Conservation (phyloP, 352 stramenopile genomes). For the Elongisporangium senticosum region DNA sequence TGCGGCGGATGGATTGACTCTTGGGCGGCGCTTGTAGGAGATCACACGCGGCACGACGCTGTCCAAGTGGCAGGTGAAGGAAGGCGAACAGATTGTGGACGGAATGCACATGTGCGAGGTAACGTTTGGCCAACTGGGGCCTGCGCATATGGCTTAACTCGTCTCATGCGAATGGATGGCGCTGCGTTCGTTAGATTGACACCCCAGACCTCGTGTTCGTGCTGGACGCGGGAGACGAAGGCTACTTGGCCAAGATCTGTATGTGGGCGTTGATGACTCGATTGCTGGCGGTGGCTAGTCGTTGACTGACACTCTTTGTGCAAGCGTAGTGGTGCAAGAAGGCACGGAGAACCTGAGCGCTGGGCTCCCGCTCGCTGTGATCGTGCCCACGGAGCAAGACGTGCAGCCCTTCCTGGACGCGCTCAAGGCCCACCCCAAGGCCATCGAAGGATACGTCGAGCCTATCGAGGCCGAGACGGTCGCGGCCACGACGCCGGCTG, state of each 20-base stretch:
- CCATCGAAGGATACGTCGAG: constrained; percentile 54
- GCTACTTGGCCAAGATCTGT: constrained; percentile 74
- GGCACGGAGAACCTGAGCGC: constrained; percentile 46
- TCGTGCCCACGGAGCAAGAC: constrained; percentile 59
- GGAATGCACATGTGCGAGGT: constrained; percentile 78
- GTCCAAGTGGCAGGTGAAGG: constrained; percentile 68
- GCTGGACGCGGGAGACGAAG: constrained; percentile 74
- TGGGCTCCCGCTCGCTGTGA: constrained; percentile 69
- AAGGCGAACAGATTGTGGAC: constrained; percentile 58
- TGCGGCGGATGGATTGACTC: constrained; percentile 3
- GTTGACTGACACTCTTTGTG: constrained; percentile 1
- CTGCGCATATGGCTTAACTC: not conserved
- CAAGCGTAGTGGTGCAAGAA: constrained; percentile 50
- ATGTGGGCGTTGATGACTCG: constrained; percentile 11
- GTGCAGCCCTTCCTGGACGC: constrained; percentile 57
- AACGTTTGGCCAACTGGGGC: not conserved
- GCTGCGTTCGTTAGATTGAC: constrained; percentile 50
- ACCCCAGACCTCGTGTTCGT: constrained; percentile 79
- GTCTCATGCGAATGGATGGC: constrained; percentile 1
- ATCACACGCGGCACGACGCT: constrained; percentile 65
- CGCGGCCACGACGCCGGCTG: constrained; percentile 5
- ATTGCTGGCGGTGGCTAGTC: not conserved
- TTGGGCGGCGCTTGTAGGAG: constrained; percentile 18
- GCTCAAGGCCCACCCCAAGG: constrained; percentile 45
- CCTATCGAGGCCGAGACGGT: constrained; percentile 10